Base-by-base conservation (phyloP, 495 filamentous ascomycete genomes). In the Aspergillus ellipticus region DNA sequence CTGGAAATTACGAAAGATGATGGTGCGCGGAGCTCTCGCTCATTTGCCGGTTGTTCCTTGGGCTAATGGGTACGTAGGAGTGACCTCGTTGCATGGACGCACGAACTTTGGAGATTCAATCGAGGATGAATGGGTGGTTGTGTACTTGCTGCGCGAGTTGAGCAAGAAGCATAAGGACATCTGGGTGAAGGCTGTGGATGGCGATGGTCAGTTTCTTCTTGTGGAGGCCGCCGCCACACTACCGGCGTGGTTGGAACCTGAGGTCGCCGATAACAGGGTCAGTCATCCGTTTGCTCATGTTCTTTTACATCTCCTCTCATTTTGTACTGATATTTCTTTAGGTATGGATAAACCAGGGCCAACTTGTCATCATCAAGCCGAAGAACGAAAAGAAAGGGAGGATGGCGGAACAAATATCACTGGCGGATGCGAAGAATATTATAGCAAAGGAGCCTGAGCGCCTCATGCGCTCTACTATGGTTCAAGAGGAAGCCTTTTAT, bases 101-200 rank as follows among this genome's bases (percentile, higher is more conserved):
- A 94, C 90, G 6, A 87, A 91, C 63, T 97, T 88, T 58, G 92
- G 92, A 6, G 94, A 98, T 70, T 91, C 90, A 3, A 85, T 97
- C 7, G 94, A 96, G 63, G 94, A 98, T 65, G 95, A 97, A 74
- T 98, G 94, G 94, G 81, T 97, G 2, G 85, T 97, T 50, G 91
- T 97, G 22, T 96, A 92, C 69, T 69, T 97, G 10, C 80, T 98
- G n/a, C 84, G 88, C 33, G 87, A 91, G 63, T 71, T 97, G 55
- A 92, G 85, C 64, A 87, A 77, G 61, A 70, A 82, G 52, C 90
- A 88, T 58, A 77, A 81, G 50, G 80, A 89, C 53, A 74, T 92
- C 7, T 97, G 93, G 94, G 79, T 92, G 39, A 82, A 86, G 46
- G 81, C 96, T 5, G 82, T 78, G 57, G 94, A 98, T 68, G 85